Conservation (phyloP, 768 basidiomycete species). For the Pisolithus orientalis region DNA sequence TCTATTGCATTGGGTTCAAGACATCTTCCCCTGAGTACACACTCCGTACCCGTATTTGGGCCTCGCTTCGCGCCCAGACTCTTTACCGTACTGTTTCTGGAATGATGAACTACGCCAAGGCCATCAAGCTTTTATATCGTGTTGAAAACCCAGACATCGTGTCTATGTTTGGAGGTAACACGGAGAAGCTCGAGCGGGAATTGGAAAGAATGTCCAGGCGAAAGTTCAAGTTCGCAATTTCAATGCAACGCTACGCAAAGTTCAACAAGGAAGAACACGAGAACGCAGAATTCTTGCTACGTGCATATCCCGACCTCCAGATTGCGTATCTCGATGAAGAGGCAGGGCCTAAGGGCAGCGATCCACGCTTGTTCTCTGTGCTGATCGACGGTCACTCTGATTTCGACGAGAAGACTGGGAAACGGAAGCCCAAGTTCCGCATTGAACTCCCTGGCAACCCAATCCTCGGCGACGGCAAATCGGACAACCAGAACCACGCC, state of each 20-base stretch:
- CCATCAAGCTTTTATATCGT: slow-evolving; percentile 97
- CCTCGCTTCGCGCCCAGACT: slow-evolving; percentile 95
- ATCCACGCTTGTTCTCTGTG: slow-evolving; percentile 84
- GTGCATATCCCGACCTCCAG: slow-evolving; percentile 97
- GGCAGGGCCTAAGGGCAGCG: slow-evolving; percentile 79
- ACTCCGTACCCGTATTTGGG: slow-evolving; percentile 98
- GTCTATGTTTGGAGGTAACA: slow-evolving; percentile 93
- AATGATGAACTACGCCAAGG: slow-evolving; percentile 99
- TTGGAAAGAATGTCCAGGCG: slow-evolving; percentile 94
- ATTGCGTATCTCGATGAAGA: slow-evolving; percentile 99
- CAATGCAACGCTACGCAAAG: slow-evolving; percentile 98
- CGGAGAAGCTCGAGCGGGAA: slow-evolving; percentile 92
- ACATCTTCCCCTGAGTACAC: slow-evolving; percentile 98
- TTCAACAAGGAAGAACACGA: slow-evolving; percentile 99
- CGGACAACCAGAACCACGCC: slow-evolving; percentile 99
- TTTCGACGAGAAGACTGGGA: slow-evolving; percentile 80
- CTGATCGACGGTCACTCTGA: slow-evolving; percentile 98
- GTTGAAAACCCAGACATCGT: slow-evolving; percentile 99
- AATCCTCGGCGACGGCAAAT: slow-evolving; percentile 98
- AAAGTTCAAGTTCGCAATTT: slow-evolving; percentile 97
- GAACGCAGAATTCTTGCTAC: slow-evolving; percentile 95
- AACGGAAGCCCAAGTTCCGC: slow-evolving; percentile 94
- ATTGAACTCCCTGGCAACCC: slow-evolving; percentile 97
- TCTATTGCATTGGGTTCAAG: slow-evolving; percentile 99
- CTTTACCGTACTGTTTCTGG: slow-evolving; percentile 98